Evolutionary conservation across 176 grass and related monocot species (phyloP).

Genomic region (Pontederia paniculata): DNA sequence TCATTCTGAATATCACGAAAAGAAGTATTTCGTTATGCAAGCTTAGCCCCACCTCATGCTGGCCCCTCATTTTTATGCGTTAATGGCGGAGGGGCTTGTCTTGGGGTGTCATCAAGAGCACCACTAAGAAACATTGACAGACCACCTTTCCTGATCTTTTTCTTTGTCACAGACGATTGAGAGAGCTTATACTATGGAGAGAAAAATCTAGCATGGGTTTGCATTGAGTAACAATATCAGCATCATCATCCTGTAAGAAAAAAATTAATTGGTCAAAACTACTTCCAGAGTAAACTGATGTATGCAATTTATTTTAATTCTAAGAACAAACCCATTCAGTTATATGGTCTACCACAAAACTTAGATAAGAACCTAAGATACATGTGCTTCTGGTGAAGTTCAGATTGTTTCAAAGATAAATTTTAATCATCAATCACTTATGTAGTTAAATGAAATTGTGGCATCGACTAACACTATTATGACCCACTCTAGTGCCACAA

Average conservation of each 20-base stretch:
- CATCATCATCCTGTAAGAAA: constrained; percentile 25
- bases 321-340: too few relatives aligned
- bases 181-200: constrained; percentile 37
- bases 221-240: constrained; percentile 21
- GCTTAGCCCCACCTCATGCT: constrained; percentile 83
- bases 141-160: constrained; percentile 92
- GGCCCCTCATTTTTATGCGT: constrained; percentile 68
- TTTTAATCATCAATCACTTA: too few relatives aligned
- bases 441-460: too few relatives aligned
- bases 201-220: constrained; percentile 29
- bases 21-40: constrained; percentile 46
- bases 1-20: constrained; percentile 91
- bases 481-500: too few relatives aligned
- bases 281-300: too few relatives aligned
- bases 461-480: too few relatives aligned
- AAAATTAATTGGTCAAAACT: neutral
- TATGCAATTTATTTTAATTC: too few relatives aligned
- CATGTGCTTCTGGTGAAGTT: too few relatives aligned
- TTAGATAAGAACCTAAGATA: too few relatives aligned
- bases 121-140: constrained; percentile 86
- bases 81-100: constrained; percentile 31
- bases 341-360: too few relatives aligned
- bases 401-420: too few relatives aligned
- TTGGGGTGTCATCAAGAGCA: constrained; percentile 87
- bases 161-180: constrained; percentile 43